Evolutionary conservation across 495 filamentous ascomycete species (phyloP).

Genomic region (Aspergillus incahuasiensis): DNA sequence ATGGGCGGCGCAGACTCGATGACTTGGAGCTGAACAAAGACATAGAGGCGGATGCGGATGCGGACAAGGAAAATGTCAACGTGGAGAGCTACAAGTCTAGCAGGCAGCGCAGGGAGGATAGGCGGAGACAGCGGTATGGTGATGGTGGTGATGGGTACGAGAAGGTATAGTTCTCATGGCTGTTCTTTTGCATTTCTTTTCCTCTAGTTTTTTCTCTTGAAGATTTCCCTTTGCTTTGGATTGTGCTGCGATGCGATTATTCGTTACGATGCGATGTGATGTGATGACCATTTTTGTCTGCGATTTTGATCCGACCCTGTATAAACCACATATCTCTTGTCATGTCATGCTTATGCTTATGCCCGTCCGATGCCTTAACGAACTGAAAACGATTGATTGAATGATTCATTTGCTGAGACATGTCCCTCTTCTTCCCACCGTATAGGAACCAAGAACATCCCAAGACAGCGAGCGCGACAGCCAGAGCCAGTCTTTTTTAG

Average conservation of each 20-base stretch:
- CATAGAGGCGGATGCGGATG: neutral
- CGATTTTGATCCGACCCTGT: constrained; percentile 16
- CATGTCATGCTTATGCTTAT: constrained; percentile 20
- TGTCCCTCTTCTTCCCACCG: constrained; percentile 30
- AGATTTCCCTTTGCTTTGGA: neutral
- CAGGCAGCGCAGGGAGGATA: constrained; percentile 38
- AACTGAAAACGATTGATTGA: constrained; percentile 11
- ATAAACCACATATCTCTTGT: constrained; percentile 17
- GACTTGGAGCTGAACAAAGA: constrained; percentile 3
- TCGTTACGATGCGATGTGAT: neutral
- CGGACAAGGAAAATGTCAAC: constrained; percentile 28
- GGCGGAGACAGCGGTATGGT: constrained; percentile 36
- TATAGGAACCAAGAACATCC: constrained; percentile 35
- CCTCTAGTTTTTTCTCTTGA: no score
- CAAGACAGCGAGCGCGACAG: constrained; percentile 32
- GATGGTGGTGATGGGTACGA: constrained; percentile 35
- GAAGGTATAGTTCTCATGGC: constrained; percentile 45
- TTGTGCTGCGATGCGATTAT: neutral
- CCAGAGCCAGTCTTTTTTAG: constrained; percentile 51
- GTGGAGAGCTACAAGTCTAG: constrained; percentile 34
- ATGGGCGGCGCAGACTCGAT: constrained; percentile 11
- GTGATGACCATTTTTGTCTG: neutral
- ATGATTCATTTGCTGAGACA: constrained; percentile 36
- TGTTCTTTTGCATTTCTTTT: constrained; percentile 30
- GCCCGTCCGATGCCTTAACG: constrained; percentile 15